Conservation (phyloP, 805 yeast genomes). For the Barnettozyma sucrosica region DNA sequence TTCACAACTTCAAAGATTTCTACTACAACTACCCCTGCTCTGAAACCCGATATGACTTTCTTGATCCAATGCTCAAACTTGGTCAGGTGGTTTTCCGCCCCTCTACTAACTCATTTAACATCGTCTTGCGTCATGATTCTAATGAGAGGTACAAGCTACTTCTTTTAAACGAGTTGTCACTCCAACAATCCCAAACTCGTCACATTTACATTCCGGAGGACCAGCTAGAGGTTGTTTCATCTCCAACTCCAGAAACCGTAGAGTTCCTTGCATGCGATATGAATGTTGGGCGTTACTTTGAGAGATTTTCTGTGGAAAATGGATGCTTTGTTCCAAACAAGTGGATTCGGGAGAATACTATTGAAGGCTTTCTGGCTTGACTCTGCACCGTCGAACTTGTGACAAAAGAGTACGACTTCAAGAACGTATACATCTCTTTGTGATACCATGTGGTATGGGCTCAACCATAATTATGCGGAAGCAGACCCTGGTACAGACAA, state of each 20-base stretch:
- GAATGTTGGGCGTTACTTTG: conserved; percentile 6
- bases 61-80: conserved; percentile 8
- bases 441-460: too few relatives aligned
- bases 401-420: too few relatives aligned
- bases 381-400: too few relatives aligned
- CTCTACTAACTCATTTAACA: conserved; percentile 3
- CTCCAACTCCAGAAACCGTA: neutral
- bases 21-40: conserved; percentile 6
- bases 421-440: too few relatives aligned
- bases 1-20: neutral
- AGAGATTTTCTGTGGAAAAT: neutral
- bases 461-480: too few relatives aligned
- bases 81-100: conserved; percentile 7
- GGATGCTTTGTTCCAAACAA: conserved; percentile 2
- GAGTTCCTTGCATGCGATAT: neutral
- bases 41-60: conserved; percentile 1
- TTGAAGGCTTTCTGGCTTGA: conserved; percentile 3
- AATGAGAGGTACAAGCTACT: neutral
- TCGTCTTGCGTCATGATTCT: conserved; percentile 1
- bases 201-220: conserved; percentile 1
- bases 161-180: conserved; percentile 1
- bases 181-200: neutral
- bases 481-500: too few relatives aligned
- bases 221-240: neutral
- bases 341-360: neutral